phyloP scores from a whole-genome alignment of 1,139 yeast genomes.

The Debaryomyces udenii region DNA sequence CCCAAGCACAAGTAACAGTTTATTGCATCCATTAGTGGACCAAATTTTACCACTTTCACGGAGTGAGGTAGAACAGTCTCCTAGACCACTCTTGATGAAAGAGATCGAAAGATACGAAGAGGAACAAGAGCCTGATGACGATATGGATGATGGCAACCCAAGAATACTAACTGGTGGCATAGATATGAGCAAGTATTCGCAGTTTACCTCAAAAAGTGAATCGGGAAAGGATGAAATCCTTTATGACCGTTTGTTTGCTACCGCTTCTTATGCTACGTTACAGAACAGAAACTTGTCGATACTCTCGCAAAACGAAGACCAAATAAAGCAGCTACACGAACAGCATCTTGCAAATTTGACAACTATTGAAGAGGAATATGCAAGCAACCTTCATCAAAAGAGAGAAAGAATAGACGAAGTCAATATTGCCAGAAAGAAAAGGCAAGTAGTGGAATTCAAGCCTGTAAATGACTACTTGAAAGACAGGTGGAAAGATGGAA shows the following conservation, averaged over 20 bases:
- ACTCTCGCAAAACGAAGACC: slow-evolving; percentile 24
- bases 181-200: slow-evolving; percentile 34
- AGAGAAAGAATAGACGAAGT: slow-evolving; percentile 34
- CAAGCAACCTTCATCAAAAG: slow-evolving; percentile 26
- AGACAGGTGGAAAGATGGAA: slow-evolving; percentile 44
- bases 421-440: slow-evolving; percentile 31
- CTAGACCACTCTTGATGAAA: slow-evolving; percentile 22
- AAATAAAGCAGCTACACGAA: slow-evolving; percentile 20
- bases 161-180: slow-evolving; percentile 25
- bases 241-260: slow-evolving; percentile 31
- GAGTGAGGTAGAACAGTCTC: slow-evolving; percentile 11
- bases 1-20: slow-evolving; percentile 3
- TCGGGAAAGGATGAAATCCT: slow-evolving; percentile 17
- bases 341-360: slow-evolving; percentile 24
- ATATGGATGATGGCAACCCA: slow-evolving; percentile 19
- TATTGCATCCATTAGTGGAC: slow-evolving; percentile 35
- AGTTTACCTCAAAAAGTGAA: slow-evolving; percentile 18
- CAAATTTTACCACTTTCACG: slow-evolving; percentile 28
- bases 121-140: slow-evolving; percentile 25
- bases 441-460: slow-evolving; percentile 37
- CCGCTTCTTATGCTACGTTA: slow-evolving; percentile 34
- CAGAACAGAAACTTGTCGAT: slow-evolving; percentile 33
- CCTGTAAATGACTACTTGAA: slow-evolving; percentile 40
- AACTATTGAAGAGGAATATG: slow-evolving; percentile 21
- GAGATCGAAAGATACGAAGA: slow-evolving; percentile 37